Conservation (phyloP, 83 land plant species). For the Thuja plicata region DNA sequence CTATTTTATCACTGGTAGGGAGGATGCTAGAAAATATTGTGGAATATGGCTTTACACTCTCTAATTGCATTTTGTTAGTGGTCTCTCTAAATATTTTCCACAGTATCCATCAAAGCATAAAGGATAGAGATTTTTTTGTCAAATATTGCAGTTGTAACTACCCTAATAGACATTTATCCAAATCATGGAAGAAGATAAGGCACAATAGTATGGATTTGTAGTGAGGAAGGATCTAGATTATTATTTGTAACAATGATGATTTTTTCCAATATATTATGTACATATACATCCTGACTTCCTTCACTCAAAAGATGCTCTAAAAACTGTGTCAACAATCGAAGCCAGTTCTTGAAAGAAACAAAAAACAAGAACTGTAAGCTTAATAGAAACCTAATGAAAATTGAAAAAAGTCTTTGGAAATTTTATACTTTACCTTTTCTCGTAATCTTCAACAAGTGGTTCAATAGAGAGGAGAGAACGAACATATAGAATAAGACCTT, state of each 20-base stretch:
- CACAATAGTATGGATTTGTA: conserved; percentile 93
- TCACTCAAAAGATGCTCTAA: conserved; percentile 97
- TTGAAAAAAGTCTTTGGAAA: neutral
- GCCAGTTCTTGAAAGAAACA: conserved; percentile 65
- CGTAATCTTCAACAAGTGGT: conserved; percentile 95
- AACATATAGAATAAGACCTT: conserved; percentile 92
- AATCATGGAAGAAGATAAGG: too few relatives aligned
- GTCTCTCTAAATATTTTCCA: too few relatives aligned
- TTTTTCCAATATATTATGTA: conserved; percentile 95
- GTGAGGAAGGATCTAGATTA: too few relatives aligned
- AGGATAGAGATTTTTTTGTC: too few relatives aligned
- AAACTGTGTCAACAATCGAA: conserved; percentile 87
- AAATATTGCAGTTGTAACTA: too few relatives aligned
- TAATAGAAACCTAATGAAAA: neutral
- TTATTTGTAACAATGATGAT: conserved; percentile 92
- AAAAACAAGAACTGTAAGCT: neutral
- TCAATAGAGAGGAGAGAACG: conserved; percentile 99
- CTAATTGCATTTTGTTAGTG: too few relatives aligned
- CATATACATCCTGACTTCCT: conserved; percentile 98
- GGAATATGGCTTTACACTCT: too few relatives aligned
- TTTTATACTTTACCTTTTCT: conserved; percentile 66
- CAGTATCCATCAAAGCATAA: too few relatives aligned
- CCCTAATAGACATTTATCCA: too few relatives aligned
- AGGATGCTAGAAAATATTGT: too few relatives aligned
- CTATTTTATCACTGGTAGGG: too few relatives aligned